Percentiles rank a stretch among this genome's conserved stretches.
Evolutionary conservation across 2,329 filamentous ascomycete species (phyloP).

Genomic region (Cladorrhinum sp.): DNA sequence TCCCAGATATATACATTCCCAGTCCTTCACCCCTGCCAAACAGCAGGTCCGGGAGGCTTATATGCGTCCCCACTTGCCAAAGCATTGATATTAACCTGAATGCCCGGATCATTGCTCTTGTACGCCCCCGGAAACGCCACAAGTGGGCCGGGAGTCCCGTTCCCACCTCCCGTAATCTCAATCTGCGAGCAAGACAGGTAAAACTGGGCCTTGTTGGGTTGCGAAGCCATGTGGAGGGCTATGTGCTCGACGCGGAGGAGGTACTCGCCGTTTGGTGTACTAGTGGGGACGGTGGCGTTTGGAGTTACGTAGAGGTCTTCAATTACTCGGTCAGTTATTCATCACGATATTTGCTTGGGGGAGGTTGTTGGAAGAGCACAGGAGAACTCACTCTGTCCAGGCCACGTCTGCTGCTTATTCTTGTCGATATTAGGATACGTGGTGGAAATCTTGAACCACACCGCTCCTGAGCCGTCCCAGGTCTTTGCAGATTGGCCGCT

Average conservation of each 20-base stretch:
- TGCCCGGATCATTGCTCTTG: conserved; percentile 33
- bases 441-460: conserved; percentile 40
- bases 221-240: conserved; percentile 38
- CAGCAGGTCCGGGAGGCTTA: conserved; percentile 29
- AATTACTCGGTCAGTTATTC: neutral
- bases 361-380: neutral
- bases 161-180: conserved; percentile 37
- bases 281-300: conserved; percentile 36
- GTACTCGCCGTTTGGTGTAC: conserved; percentile 37
- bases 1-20: too few relatives aligned
- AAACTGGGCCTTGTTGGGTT: conserved; percentile 37
- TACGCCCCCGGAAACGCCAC: conserved; percentile 34
- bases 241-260: conserved; percentile 41
- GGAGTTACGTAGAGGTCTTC: conserved; percentile 33
- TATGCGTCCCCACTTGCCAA: conserved; percentile 29
- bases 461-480: conserved; percentile 38
- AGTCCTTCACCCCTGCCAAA: conserved; percentile 21
- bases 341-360: too few relatives aligned
- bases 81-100: conserved; percentile 32
- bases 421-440: conserved; percentile 43
- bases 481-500: conserved; percentile 32
- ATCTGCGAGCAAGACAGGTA: conserved; percentile 40
- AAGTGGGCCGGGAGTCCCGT: conserved; percentile 32
- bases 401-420: conserved; percentile 46
- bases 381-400: conserved; percentile 32